Evolutionary conservation across 371 early-diverging fungal species (phyloP), one percentile per base, ranked within the genome.

Genomic region (Apophysomyces sp.): DNA sequence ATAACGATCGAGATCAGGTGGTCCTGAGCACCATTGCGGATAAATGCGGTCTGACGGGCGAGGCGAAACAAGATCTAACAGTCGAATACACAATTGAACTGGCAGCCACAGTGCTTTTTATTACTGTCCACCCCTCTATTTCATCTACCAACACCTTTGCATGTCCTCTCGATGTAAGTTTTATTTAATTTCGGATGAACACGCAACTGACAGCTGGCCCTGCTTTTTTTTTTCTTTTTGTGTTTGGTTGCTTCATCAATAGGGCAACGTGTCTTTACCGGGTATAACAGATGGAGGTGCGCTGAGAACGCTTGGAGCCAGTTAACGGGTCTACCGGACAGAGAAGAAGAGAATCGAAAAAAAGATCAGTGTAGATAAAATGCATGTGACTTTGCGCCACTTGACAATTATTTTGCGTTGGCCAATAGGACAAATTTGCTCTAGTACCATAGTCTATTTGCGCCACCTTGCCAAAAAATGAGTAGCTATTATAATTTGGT

Each of bases 11-110:
- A 2, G 76, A 79, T 51, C 66, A 72, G 37, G 68, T 74, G 7
- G 77, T 85, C 18, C 34, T 86, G 31, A 67, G 60, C 8, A 81
- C 79, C 21, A 61, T 86, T 54, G 65, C 74, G 6, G 69, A 63
- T 12, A 73, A 73, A 28, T 86, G 86, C 54, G 84, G 84, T 24
- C 39, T 76, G 9, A 62, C 67, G 15, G 77, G 77, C 27, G 58
- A 63, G 7, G 40, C 55, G 3, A 63, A 67, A 18, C 55, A 67
- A 16, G 72, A 72, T 39, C 61, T 80, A n/a, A 67, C 67, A 0
- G 60, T 80, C 9, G 58, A 68, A 37, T 80, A 80, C 44, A 71
- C 60, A 15, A 76, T 80, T 27, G 31, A 57, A 21, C 52, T 80
- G 2, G 57, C 62, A 18, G 80, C 77, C 6, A 66, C 62, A 27